A percentile compares a stretch with the other conserved stretches of the same genome.
These are phyloP conservation scores for Gamsiella multidivaricata DNA, from an alignment of 192 early-diverging fungal genomes.

Conservation along the genomic window DNA sequence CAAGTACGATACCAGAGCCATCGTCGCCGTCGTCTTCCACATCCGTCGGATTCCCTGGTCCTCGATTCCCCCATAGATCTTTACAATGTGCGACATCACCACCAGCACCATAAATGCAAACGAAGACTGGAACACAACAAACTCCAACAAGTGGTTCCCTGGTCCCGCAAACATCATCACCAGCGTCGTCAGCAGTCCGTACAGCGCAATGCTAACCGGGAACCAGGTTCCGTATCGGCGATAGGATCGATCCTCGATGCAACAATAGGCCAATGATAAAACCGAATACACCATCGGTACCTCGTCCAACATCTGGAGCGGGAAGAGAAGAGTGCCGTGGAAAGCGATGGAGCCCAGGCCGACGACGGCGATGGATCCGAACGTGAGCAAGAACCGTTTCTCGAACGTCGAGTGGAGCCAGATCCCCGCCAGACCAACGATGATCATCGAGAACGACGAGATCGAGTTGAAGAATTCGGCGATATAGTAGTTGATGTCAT, in stretches of 20 bases:
- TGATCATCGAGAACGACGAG: constrained; percentile 56
- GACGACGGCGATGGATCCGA: constrained; percentile 40
- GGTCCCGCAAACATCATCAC: constrained; percentile 44
- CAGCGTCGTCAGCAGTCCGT: constrained; percentile 32
- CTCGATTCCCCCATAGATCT: constrained; percentile 27
- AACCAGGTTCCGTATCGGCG: constrained; percentile 50
- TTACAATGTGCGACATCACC: constrained; percentile 36
- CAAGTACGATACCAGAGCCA: constrained; percentile 14
- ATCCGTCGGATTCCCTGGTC: constrained; percentile 10
- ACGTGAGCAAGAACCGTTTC: constrained; percentile 42
- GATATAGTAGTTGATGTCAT: constrained; percentile 69
- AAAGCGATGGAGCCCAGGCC: constrained; percentile 50
- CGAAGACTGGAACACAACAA: constrained; percentile 43
- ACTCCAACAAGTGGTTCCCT: constrained; percentile 32
- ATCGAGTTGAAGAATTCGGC: constrained; percentile 79
- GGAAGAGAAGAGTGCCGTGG: constrained; percentile 47
- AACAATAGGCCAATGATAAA: constrained; percentile 38
- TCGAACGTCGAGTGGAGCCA: constrained; percentile 40
- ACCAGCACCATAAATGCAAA: constrained; percentile 32
- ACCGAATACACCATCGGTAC: constrained; percentile 53
- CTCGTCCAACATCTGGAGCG: constrained; percentile 47
- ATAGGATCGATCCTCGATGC: constrained; percentile 39
- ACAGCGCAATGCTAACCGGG: constrained; percentile 44
- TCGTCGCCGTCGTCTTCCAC: constrained; percentile 2
- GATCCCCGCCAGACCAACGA: constrained; percentile 43